Evolutionary conservation across 352 stramenopile genomes (phyloP), one percentile per base, ranked within the genome.

Genomic region (Globisporangium carolinianum): DNA sequence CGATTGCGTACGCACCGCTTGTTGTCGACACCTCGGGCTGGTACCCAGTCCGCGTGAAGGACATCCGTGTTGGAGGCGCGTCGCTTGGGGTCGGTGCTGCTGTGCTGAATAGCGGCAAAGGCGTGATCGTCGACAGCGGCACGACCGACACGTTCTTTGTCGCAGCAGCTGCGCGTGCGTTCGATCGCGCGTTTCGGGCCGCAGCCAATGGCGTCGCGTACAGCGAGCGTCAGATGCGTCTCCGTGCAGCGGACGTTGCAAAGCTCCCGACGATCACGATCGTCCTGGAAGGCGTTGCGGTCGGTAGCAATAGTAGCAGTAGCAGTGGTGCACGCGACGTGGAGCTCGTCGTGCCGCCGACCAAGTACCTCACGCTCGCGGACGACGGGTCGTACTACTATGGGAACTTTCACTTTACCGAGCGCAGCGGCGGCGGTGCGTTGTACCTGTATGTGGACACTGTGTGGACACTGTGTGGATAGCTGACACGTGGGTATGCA

Each of bases 61-160:
- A 90, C 50, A 76, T 95, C 38, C 55, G 63, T 38, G 58, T 95
- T 35, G 84, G 77, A 37, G 77, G 75, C 39, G 63, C 65, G 15
- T 79, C 76, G 38, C 57, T 94, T 11, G 77, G 72, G 0, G 58
- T 89, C 17, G 58, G 65, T 5, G 17, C 66, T 0, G 37, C 63
- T 0, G 61, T 68, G 14, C 65, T 88, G 52, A 94, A 92, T 69
- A 83, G 68, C 49, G 85, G 85, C 37, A 79, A 72, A 62, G 85
- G 85, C 5, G 73, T 92, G 42, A 92, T 95, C 61, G 83, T 95
- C 14, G 85, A 95, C 55, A 93, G 83, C 63, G 85, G 85, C 0
- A 93, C 85, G 51, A 95, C 85, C 37, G 85, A 95, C 56, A 91
- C 83, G 18, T 95, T 91, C 61, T 91, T 95, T 51, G 69, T 76